Conservation (phyloP, 179 eudicot species). For the Dionaea muscipula region DNA sequence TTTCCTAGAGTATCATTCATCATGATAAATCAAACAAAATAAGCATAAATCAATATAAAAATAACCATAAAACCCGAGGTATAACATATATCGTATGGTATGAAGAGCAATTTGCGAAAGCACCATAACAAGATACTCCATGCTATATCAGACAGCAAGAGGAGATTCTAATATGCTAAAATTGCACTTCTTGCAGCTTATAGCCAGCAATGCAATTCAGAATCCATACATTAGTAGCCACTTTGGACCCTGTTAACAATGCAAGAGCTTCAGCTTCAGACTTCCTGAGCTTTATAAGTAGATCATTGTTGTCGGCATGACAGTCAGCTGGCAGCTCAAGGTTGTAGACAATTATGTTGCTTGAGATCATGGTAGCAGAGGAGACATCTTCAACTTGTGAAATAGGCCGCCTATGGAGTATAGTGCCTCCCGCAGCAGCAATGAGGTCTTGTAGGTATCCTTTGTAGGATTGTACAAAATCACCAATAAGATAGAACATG, state of each 20-base stretch:
- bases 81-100: too few relatives aligned
- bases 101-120: too few relatives aligned
- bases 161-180: too few relatives aligned
- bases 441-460: slow-evolving; percentile 73
- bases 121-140: too few relatives aligned
- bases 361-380: slow-evolving; percentile 10
- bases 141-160: too few relatives aligned
- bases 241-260: slow-evolving; percentile 35
- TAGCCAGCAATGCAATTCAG: slow-evolving; percentile 70
- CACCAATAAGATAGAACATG: slow-evolving; percentile 58
- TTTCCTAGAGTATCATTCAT: too few relatives aligned
- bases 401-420: slow-evolving; percentile 73
- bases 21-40: too few relatives aligned
- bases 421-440: slow-evolving; percentile 64
- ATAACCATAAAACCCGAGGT: too few relatives aligned
- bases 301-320: slow-evolving; percentile 21
- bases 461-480: slow-evolving; percentile 52
- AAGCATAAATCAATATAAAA: too few relatives aligned
- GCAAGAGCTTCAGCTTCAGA: slow-evolving; percentile 69
- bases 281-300: slow-evolving; percentile 28
- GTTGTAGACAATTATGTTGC: slow-evolving; percentile 50
- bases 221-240: slow-evolving; percentile 66
- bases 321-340: slow-evolving; percentile 51
- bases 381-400: slow-evolving; percentile 18
- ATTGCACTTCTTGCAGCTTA: slow-evolving; percentile 45